These are phyloP conservation scores for Clonostachys byssicola DNA, from an alignment of 2,329 filamentous ascomycete species.

Conservation along the genomic window DNA sequence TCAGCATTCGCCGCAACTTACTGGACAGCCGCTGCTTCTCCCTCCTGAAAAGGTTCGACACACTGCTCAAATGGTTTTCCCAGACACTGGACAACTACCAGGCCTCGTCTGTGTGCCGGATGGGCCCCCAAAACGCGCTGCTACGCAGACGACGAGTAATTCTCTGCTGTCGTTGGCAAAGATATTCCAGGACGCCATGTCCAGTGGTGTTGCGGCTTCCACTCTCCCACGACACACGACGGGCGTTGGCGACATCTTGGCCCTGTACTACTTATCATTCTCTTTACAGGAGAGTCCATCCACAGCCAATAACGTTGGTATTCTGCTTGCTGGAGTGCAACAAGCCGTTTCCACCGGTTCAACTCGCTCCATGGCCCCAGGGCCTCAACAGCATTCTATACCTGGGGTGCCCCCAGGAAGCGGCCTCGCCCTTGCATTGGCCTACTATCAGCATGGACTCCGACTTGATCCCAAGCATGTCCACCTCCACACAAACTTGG, in stretches of 20 bases:
- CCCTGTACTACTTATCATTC: slow-evolving; percentile 91
- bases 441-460: slow-evolving; percentile 94
- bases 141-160: slow-evolving; percentile 91
- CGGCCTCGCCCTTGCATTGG: slow-evolving; percentile 80
- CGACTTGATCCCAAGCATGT: slow-evolving; percentile 84
- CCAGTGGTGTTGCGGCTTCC: slow-evolving; percentile 58
- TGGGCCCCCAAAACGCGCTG: slow-evolving; percentile 69
- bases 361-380: neutral
- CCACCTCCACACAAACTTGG: slow-evolving; percentile 93
- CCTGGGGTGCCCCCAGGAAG: slow-evolving; percentile 82
- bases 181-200: slow-evolving; percentile 96
- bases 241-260: slow-evolving; percentile 86
- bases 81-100: slow-evolving; percentile 69
- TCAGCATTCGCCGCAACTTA: slow-evolving; percentile 3
- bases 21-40: slow-evolving; percentile 61
- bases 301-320: slow-evolving; percentile 97
- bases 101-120: slow-evolving; percentile 72
- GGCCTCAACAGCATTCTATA: slow-evolving; percentile 38
- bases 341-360: slow-evolving; percentile 41
- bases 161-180: slow-evolving; percentile 91
- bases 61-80: slow-evolving; percentile 80
- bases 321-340: slow-evolving; percentile 91
- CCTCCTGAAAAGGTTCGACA: slow-evolving; percentile 79
- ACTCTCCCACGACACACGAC: slow-evolving; percentile 57
- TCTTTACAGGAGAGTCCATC: slow-evolving; percentile 95